Conservation (phyloP, 495 filamentous ascomycete genomes). For the Xylaria castorea region DNA sequence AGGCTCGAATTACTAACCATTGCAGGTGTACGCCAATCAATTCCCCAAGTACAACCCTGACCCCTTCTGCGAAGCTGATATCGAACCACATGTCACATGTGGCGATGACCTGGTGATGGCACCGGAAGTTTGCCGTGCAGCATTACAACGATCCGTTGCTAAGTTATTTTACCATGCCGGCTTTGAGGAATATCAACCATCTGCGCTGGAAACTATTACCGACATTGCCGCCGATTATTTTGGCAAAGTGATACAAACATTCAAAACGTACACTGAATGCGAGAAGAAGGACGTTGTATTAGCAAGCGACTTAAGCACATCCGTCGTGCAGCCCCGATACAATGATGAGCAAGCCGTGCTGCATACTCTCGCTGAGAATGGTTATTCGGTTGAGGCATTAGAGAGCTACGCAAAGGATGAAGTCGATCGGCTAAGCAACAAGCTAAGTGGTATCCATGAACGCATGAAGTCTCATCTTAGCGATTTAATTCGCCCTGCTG, state of each 20-base stretch:
- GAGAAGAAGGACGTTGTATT: conserved; percentile 66
- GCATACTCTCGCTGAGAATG: conserved; percentile 82
- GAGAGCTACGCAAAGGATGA: conserved; percentile 94
- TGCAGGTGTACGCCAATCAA: conserved; percentile 93
- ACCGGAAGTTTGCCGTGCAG: conserved; percentile 76
- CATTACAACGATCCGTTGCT: conserved; percentile 85
- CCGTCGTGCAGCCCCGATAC: conserved; percentile 65
- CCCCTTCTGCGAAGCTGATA: conserved; percentile 85
- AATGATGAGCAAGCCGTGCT: conserved; percentile 83
- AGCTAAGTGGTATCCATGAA: conserved; percentile 84
- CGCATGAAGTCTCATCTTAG: conserved; percentile 88
- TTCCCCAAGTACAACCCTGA: conserved; percentile 97
- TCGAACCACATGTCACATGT: conserved; percentile 82
- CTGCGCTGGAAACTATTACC: conserved; percentile 86
- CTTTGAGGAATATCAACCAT: conserved; percentile 97
- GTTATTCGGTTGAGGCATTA: conserved; percentile 78
- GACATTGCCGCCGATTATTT: conserved; percentile 93
- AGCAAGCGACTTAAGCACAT: conserved; percentile 29
- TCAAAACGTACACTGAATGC: conserved; percentile 81
- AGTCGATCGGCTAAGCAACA: conserved; percentile 84
- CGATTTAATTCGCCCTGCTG: conserved; percentile 88
- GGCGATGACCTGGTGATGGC: conserved; percentile 88
- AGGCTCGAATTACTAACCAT: conserved; percentile 25
- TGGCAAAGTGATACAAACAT: conserved; percentile 75
- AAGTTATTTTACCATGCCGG: conserved; percentile 97